A percentile compares a stretch with the other conserved stretches of the same genome.
Evolutionary conservation across 2,329 filamentous ascomycete genomes (phyloP).

Genomic region (Paramyrothecium roridum): DNA sequence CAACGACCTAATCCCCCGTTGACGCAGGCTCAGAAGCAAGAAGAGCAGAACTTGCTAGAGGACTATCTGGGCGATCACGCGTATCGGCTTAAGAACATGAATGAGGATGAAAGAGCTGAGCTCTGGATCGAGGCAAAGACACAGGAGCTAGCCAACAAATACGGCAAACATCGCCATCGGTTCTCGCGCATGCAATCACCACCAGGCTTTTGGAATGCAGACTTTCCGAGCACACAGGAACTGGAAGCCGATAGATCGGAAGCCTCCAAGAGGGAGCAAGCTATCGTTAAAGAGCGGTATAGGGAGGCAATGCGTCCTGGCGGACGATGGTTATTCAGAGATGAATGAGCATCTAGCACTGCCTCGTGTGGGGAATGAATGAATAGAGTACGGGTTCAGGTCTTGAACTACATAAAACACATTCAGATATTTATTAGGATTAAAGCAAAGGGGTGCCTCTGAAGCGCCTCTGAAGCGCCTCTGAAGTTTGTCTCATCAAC

Average conservation of each 20-base stretch:
- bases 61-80: conserved; percentile 56
- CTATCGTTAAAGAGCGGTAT: conserved; percentile 69
- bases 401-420: too few relatives aligned
- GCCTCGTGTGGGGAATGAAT: too few relatives aligned
- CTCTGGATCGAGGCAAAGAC: conserved; percentile 74
- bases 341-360: conserved; percentile 53
- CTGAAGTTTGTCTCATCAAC: too few relatives aligned
- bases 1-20: conserved; percentile 39
- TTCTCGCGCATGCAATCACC: conserved; percentile 71
- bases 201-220: conserved; percentile 85
- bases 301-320: conserved; percentile 75
- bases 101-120: conserved; percentile 57
- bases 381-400: neutral
- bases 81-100: conserved; percentile 57
- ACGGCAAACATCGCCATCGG: conserved; percentile 73
- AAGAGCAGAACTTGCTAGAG: conserved; percentile 51
- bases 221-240: conserved; percentile 89
- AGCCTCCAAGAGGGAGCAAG: conserved; percentile 60
- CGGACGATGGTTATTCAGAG: conserved; percentile 77
- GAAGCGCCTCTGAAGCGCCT: too few relatives aligned
- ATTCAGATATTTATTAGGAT: too few relatives aligned
- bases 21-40: conserved; percentile 27
- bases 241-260: conserved; percentile 61
- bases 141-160: conserved; percentile 67
- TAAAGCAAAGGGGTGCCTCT: too few relatives aligned